Base-by-base conservation (phyloP, 305 asterid genomes). In the Fraxinus albicans region DNA sequence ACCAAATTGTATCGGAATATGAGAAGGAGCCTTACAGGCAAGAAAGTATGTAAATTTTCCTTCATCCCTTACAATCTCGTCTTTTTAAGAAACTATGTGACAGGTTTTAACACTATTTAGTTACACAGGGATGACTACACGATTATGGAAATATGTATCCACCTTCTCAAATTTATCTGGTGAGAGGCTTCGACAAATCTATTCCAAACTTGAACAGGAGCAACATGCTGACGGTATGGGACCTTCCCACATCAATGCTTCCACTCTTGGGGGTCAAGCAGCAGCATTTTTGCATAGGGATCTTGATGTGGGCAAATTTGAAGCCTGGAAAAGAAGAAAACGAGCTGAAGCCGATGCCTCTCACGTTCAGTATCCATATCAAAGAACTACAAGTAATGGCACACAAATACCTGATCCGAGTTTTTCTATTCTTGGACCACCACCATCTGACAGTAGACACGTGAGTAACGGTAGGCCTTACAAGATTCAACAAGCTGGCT, bases 271-370 rank as follows among this genome's bases (percentile, higher is more conserved):
- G 85, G 89, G 86, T 81, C 92, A 86, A 79, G 35, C 85, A 17
- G 85, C 93, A 31, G 83, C 90, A 33, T 85, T 90, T 60, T 47
- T 85, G 77, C 90, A 93, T 50, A 90, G 94, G 86, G 98, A 97
- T 88, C 86, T 92, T 73, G 99, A 94, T 78, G 90, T 93, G 58
- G 98, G 83, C 70, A 97, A 90, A 86, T 95, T 94, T 78, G 99
- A 97, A 91, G 99, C 99, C 69, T 97, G 99, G 99, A 97, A 92
- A 86, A 89, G 99, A 73, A 89, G 94, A 88, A 97, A 94, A 91
- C 90, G 97, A 87, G 96, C 99, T 69, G 99, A 92, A 77, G 87
- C 97, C 69, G 99, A 94, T 83, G 86, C 90, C 31, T 87, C 91
- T 75, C 96, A 93, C 60, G 76, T 19, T 83, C 97, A 88, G 88